These are phyloP conservation scores for Diaporthe humulicola DNA, from an alignment of 2,329 filamentous ascomycete genomes.

Conservation along the genomic window DNA sequence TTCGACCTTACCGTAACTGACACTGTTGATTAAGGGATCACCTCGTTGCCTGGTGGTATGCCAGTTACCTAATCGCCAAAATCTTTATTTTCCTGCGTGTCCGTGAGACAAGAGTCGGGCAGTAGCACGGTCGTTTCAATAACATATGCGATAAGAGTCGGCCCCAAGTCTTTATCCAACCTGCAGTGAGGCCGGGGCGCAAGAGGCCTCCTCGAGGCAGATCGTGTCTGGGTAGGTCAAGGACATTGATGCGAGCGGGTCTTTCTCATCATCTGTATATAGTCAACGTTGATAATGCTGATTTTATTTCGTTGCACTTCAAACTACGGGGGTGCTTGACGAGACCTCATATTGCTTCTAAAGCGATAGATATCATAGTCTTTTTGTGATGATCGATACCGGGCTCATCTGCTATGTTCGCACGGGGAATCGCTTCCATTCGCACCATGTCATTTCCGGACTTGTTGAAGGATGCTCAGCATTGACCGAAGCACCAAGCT, in stretches of 20 bases:
- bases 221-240: neutral
- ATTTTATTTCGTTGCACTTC: neutral
- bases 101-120: neutral
- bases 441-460: no score
- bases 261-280: neutral
- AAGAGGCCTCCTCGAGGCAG: neutral
- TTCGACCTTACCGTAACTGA: neutral
- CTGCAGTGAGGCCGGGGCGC: neutral
- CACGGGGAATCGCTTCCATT: no score
- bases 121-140: neutral
- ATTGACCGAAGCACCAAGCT: no score
- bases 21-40: neutral
- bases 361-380: no score
- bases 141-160: neutral
- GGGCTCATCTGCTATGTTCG: no score
- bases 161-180: no score
- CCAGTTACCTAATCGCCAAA: neutral
- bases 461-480: no score
- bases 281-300: neutral
- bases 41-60: constrained; percentile 1
- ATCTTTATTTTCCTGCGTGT: neutral
- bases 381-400: no score
- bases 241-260: neutral
- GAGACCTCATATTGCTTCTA: no score
- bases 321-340: neutral